Evolutionary conservation across 1,284 basidiomycete species (phyloP).

Genomic region (Phylloboletellus chloephorus): DNA sequence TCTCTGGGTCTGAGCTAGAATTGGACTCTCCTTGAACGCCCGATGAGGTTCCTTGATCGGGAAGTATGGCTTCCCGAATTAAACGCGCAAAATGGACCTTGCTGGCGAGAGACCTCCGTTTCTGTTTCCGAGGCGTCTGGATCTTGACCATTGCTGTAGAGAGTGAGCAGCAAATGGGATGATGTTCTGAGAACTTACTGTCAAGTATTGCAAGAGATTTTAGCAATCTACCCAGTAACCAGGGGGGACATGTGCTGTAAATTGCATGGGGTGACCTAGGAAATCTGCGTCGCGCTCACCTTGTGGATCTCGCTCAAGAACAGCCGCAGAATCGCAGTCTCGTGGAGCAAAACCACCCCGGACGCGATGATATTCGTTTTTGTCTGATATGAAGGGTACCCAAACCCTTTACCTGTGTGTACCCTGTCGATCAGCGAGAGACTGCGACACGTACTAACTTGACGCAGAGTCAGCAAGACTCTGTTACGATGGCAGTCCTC

Average conservation of each 20-base stretch:
- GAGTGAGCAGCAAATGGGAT: constrained; percentile 1
- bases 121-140: constrained; percentile 21
- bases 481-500: not conserved
- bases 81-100: constrained; percentile 22
- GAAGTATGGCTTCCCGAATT: constrained; percentile 16
- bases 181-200: constrained; percentile 7
- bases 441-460: constrained; percentile 2
- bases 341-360: not conserved
- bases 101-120: constrained; percentile 20
- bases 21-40: constrained; percentile 1
- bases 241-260: not conserved
- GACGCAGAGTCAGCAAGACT: not conserved
- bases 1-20: constrained; percentile 4
- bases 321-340: not conserved
- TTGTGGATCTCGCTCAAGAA: constrained; percentile 1
- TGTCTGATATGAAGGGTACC: not conserved
- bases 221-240: not conserved
- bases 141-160: constrained; percentile 14
- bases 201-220: constrained; percentile 1
- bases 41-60: constrained; percentile 3
- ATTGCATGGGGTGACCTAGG: not conserved
- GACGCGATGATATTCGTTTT: not conserved
- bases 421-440: not conserved
- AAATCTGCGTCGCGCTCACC: constrained; percentile 3
- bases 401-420: not conserved